Evolutionary conservation across 768 basidiomycete species (phyloP).

Genomic region (Boletus pseudo-olivaceus): DNA sequence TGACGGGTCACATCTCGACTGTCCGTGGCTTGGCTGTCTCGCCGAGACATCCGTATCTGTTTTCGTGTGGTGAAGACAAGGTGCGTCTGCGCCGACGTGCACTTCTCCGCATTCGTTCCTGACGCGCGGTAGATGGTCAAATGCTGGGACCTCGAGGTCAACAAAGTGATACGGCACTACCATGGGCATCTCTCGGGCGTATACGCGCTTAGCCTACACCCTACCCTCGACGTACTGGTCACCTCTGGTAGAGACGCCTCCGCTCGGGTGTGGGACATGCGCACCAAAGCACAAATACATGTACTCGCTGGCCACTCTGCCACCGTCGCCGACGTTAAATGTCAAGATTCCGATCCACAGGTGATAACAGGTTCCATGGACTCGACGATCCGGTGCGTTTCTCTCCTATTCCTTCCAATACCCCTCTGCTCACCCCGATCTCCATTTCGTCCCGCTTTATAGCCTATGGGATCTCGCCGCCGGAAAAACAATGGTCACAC

Average conservation of each 20-base stretch:
- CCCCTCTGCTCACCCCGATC: not conserved
- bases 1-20: constrained; percentile 97
- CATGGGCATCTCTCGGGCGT: constrained; percentile 98
- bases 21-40: constrained; percentile 94
- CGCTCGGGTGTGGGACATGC: constrained; percentile 99
- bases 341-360: constrained; percentile 96
- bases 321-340: constrained; percentile 93
- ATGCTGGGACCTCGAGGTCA: constrained; percentile 98
- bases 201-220: constrained; percentile 90
- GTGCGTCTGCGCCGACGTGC: constrained; percentile 37
- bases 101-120: not conserved
- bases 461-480: constrained; percentile 98
- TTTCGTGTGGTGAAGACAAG: constrained; percentile 98
- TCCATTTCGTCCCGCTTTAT: not conserved
- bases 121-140: constrained; percentile 82
- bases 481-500: constrained; percentile 91
- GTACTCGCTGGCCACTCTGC: constrained; percentile 91
- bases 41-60: constrained; percentile 90
- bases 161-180: constrained; percentile 98
- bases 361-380: constrained; percentile 99
- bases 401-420: too few relatives aligned
- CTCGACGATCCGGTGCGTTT: constrained; percentile 78
- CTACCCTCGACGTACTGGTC: constrained; percentile 92
- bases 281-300: constrained; percentile 94
- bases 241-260: constrained; percentile 96